Conservation (phyloP, 106 monocot species). For the Cymbidium sinense region DNA sequence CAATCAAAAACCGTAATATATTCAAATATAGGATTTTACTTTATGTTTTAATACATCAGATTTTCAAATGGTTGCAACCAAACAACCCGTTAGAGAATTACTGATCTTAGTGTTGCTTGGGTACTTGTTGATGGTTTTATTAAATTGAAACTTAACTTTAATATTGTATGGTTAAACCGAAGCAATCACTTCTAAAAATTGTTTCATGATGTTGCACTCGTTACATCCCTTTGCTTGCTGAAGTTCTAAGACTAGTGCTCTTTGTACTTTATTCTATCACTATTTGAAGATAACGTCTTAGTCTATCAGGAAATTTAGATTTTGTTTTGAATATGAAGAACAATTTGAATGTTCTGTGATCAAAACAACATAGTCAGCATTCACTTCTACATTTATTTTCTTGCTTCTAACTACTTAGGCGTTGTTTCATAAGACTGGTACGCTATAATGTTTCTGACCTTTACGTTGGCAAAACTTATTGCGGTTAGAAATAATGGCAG, state of each 20-base stretch:
- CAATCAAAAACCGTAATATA: no score
- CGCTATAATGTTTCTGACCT: background rate
- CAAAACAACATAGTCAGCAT: background rate
- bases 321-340: background rate
- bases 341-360: background rate
- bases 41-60: no score
- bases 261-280: background rate
- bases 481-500: background rate
- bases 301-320: background rate
- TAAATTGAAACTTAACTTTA: background rate
- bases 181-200: background rate
- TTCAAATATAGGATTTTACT: no score
- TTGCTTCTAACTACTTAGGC: background rate
- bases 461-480: background rate
- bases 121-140: background rate
- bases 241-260: background rate
- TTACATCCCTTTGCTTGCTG: background rate
- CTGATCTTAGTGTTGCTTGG: background rate
- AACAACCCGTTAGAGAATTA: background rate
- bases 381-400: background rate
- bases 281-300: background rate
- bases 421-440: background rate
- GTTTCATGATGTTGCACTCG: background rate
- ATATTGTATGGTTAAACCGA: background rate
- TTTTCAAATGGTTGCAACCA: no score